Base-by-base conservation (phyloP, 768 basidiomycete genomes). In the Mycena venus region DNA sequence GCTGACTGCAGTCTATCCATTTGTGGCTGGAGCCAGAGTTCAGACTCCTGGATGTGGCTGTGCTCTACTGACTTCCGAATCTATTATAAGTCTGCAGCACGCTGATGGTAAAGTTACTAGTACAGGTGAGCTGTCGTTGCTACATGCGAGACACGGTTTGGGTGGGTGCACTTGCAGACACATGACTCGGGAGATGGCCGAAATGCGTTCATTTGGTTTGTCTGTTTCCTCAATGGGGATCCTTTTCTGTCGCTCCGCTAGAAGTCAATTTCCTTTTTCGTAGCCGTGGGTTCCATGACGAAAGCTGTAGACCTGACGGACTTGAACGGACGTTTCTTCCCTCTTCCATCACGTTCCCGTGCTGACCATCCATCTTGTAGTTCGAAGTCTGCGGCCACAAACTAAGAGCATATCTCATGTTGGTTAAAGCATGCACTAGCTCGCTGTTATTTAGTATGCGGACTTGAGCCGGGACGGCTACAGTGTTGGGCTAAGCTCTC, bases 141-240 rank as follows among this genome's bases (percentile, higher is more conserved):
- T 0, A 96, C 92, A 0, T 99, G 98, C 81, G 97, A 99, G 83
- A 96, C 95, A 2, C 97, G 96, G 78, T 99, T 98, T 77, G 98
- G 98, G 0, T 91, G 90, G n/a, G n/a, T n/a, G n/a, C 77, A 90
- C 98, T 12, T 92, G 95, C 77, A 89, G 98, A 9, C 94, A 98
- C 84, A 99, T 97, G 6, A 94, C 92, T 0, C 95, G 93, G 91
- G 94, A 96, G 71, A 91, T 90, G 56, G 95, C 95, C 59, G 97
- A 97, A 84, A 88, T 88, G 67, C 15, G 79, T 47, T 7, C 27
- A 25, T 21, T 27, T 40, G n/a, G 14, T 11, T 25, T 5, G 6
- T 27, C 12, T 21, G 36, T 44, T 44, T 44, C 42, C 42, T 44
- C 42, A 44, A 19, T 19, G 17, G 42, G 4, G 42, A 44, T 44